A percentile compares a stretch with the other conserved stretches of the same genome.
phyloP scores from a whole-genome alignment of 2,329 filamentous ascomycete species.

The Alternaria gaisen region DNA sequence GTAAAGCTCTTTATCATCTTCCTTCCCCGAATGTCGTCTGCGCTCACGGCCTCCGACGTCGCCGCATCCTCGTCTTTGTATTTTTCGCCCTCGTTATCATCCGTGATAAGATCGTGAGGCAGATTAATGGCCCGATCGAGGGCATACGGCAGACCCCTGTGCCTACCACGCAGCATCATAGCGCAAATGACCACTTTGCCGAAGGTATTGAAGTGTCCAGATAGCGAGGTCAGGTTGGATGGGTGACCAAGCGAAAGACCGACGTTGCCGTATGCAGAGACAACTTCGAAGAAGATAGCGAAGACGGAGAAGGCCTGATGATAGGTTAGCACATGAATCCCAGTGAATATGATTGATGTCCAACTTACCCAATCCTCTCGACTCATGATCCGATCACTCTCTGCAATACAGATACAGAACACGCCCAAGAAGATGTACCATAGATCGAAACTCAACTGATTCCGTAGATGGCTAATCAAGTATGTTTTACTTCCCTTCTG shows the following conservation, averaged over 20 bases:
- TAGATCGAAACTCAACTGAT: conserved; percentile 94
- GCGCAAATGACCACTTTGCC: conserved; percentile 71
- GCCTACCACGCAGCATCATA: conserved; percentile 71
- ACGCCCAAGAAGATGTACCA: conserved; percentile 96
- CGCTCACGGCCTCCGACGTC: neutral
- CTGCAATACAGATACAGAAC: conserved; percentile 90
- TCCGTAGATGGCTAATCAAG: conserved; percentile 87
- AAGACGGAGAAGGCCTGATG: conserved; percentile 57
- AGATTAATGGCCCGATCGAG: conserved; percentile 75
- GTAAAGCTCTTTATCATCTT: conserved; percentile 6
- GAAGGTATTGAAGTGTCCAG: conserved; percentile 78
- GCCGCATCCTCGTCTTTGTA: conserved; percentile 3
- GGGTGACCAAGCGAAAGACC: conserved; percentile 88
- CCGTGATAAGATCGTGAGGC: conserved; percentile 61
- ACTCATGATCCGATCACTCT: conserved; percentile 75
- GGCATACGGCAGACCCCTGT: conserved; percentile 71
- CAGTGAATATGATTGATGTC: too few species aligned
- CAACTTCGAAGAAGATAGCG: conserved; percentile 54
- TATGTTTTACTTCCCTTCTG: conserved; percentile 72
- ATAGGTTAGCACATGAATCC: neutral
- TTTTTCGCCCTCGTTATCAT: neutral
- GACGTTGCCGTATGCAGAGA: conserved; percentile 75
- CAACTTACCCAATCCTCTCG: conserved; percentile 56
- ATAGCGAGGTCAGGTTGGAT: conserved; percentile 78
- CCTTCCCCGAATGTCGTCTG: neutral